phyloP scores from a whole-genome alignment of 2,329 filamentous ascomycete genomes.

The Botrytis fabae region DNA sequence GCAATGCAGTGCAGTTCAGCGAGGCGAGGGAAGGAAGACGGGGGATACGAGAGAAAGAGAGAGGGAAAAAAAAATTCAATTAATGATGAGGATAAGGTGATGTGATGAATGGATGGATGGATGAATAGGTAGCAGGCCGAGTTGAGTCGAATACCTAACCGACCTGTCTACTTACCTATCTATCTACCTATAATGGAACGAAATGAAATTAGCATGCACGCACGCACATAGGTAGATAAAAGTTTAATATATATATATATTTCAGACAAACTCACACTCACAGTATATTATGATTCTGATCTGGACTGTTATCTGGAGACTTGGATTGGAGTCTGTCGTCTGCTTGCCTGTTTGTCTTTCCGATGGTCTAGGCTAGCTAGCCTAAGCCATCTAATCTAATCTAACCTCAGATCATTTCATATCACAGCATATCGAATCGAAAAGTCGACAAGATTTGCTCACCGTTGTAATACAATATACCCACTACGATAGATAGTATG shows the following conservation, averaged over 20 bases:
- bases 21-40: background rate
- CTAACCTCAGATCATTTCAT: too few species aligned
- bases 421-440: background rate
- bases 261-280: background rate
- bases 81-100: background rate
- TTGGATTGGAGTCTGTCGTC: too few species aligned
- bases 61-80: background rate
- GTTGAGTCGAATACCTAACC: background rate
- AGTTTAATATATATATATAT: background rate
- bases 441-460: background rate
- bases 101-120: background rate
- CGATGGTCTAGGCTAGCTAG: too few species aligned
- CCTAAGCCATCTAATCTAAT: too few species aligned
- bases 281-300: background rate
- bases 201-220: background rate
- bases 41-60: background rate
- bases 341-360: too few species aligned
- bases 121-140: background rate
- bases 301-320: background rate
- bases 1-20: background rate
- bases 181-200: background rate
- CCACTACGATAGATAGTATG: background rate
- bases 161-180: background rate
- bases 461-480: too few species aligned
- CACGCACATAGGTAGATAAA: background rate